A percentile compares a stretch with the other conserved stretches of the same genome.
Conservation (phyloP, 1,139 yeast species). For the Suhomyces maxii region DNA sequence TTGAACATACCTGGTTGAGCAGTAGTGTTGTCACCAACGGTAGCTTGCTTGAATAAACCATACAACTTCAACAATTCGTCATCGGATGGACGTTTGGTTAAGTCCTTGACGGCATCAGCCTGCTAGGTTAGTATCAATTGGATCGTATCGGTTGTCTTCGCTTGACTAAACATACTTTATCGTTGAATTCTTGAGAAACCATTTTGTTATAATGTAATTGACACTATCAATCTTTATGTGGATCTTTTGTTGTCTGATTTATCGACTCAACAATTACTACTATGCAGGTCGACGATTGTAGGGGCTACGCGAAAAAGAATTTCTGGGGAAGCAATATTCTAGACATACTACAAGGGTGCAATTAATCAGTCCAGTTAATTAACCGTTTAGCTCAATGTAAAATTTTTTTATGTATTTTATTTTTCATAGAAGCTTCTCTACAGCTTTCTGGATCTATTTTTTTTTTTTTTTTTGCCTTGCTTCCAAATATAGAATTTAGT, state of each 20-base stretch:
- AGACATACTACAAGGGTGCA: too few relatives aligned
- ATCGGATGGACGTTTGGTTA: constrained; percentile 77
- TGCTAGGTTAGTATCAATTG: constrained; percentile 19
- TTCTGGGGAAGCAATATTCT: too few relatives aligned
- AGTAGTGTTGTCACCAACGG: constrained; percentile 90
- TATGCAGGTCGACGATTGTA: constrained; percentile 1
- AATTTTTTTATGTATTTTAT: too few relatives aligned
- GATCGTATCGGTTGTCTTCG: neutral
- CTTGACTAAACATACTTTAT: constrained; percentile 14
- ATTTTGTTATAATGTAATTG: constrained; percentile 5
- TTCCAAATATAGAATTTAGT: too few relatives aligned
- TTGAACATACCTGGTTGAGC: constrained; percentile 85
- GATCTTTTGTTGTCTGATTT: neutral
- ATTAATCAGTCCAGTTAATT: too few relatives aligned
- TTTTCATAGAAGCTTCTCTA: too few relatives aligned
- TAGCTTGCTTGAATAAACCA: constrained; percentile 95
- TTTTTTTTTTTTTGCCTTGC: too few relatives aligned
- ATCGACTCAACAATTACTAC: constrained; percentile 5
- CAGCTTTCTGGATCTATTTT: too few relatives aligned
- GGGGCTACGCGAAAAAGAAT: too few relatives aligned
- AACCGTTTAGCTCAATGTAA: too few relatives aligned
- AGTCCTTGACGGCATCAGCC: constrained; percentile 79
- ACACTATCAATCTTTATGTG: neutral
- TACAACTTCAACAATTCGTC: constrained; percentile 83
- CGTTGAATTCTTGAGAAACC: constrained; percentile 20